Evolutionary conservation across 139 green algal species (phyloP).

Genomic region (Parachlorella kessleri): DNA sequence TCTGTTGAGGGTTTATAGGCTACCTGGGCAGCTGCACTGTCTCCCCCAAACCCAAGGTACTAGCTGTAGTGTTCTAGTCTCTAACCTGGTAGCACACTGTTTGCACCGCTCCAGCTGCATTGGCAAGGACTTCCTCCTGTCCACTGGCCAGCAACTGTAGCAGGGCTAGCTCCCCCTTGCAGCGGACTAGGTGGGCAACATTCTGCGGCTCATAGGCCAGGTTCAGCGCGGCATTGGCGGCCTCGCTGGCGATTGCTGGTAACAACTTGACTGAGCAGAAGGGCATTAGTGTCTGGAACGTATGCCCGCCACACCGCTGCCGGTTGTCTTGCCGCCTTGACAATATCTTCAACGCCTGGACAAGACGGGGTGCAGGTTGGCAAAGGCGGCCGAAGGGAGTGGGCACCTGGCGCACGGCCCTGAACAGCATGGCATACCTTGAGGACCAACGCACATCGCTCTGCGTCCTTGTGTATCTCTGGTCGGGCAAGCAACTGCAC

Average conservation of each 20-base stretch:
- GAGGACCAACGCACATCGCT: too few species aligned
- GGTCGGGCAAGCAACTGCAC: conserved; percentile 1
- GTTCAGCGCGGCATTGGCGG: conserved; percentile 15
- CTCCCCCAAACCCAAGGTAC: too few species aligned
- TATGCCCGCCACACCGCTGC: not conserved
- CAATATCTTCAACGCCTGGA: conserved; percentile 15
- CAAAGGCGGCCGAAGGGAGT: too few species aligned
- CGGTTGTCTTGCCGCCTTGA: conserved; percentile 12
- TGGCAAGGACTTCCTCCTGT: not conserved
- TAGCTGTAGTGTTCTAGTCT: too few species aligned
- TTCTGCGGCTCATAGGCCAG: conserved; percentile 15
- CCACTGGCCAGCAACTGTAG: not conserved
- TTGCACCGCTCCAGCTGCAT: conserved; percentile 20
- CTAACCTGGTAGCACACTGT: conserved; percentile 11
- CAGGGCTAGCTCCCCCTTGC: not conserved
- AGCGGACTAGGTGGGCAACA: not conserved
- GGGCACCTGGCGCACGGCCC: too few species aligned
- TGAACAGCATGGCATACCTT: too few species aligned
- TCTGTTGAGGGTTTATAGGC: too few species aligned
- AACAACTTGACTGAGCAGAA: not conserved
- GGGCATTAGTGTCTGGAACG: not conserved
- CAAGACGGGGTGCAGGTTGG: too few species aligned
- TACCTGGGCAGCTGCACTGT: too few species aligned
- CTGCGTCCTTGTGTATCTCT: not conserved
- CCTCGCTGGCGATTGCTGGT: conserved; percentile 2